phyloP scores from a whole-genome alignment of 2,329 filamentous ascomycete genomes.

The Alternaria infectoria region DNA sequence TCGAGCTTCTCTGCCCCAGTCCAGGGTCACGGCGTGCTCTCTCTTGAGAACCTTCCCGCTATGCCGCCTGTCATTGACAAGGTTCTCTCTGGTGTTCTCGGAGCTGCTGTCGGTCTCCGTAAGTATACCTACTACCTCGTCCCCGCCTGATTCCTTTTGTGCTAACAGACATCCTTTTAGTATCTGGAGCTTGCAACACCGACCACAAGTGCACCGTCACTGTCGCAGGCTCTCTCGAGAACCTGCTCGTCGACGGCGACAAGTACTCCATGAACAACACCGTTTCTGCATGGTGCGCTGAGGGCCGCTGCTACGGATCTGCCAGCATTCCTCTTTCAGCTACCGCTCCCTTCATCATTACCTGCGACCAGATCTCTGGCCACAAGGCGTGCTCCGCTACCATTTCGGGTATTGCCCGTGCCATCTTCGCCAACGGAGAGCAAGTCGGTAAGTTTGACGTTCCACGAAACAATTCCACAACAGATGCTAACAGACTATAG shows the following conservation, averaged over 20 bases:
- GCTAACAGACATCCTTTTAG: background rate
- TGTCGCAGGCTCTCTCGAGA: constrained; percentile 7
- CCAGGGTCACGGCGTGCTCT: background rate
- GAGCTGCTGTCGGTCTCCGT: background rate
- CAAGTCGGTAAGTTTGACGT: constrained; percentile 5
- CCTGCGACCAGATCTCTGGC: constrained; percentile 1
- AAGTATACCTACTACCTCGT: background rate
- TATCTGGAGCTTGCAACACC: constrained; percentile 1
- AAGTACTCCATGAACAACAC: constrained; percentile 2
- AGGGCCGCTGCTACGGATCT: constrained; percentile 8
- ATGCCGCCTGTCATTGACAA: constrained; percentile 10
- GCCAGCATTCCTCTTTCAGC: background rate
- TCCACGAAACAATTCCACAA: background rate
- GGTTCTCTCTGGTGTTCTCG: background rate
- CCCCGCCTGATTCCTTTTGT: background rate
- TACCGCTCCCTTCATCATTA: constrained; percentile 8
- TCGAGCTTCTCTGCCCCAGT: constrained; percentile 7
- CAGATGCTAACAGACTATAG: background rate
- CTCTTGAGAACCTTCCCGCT: constrained; percentile 5
- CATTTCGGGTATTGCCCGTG: constrained; percentile 2
- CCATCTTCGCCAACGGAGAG: constrained; percentile 5
- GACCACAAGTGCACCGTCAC: constrained; percentile 3
- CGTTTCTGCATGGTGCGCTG: constrained; percentile 1
- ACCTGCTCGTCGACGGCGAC: constrained; percentile 9
- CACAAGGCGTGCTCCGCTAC: constrained; percentile 3